Conservation (phyloP, 1,139 yeast genomes). For the Blastobotrys apis region DNA sequence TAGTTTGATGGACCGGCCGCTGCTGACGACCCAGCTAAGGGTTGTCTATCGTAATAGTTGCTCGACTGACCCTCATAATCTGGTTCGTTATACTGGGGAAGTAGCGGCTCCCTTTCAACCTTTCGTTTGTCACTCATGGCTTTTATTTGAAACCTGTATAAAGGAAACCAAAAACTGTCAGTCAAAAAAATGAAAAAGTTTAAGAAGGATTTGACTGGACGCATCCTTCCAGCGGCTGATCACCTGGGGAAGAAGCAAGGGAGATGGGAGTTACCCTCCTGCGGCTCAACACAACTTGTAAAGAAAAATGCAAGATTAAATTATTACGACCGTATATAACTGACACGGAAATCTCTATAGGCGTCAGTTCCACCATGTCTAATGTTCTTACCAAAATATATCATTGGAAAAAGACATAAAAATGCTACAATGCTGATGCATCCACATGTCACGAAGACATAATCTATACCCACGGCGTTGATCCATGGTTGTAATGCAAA, state of each 20-base stretch:
- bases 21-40: no score
- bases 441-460: constrained; percentile 17
- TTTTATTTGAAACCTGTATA: no score
- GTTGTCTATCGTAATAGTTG: no score
- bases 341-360: constrained; percentile 3
- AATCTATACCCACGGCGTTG: constrained; percentile 14
- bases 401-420: constrained; percentile 12
- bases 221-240: no score
- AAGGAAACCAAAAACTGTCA: no score
- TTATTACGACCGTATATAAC: constrained; percentile 1
- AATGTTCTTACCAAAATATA: constrained; percentile 9
- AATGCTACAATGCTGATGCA: constrained; percentile 10
- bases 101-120: neutral
- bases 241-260: no score
- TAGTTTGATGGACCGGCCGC: constrained; percentile 9
- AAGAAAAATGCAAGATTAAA: no score
- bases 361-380: constrained; percentile 1
- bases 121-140: constrained; percentile 1
- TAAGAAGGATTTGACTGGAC: no score
- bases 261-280: no score
- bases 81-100: constrained; percentile 1
- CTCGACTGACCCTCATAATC: constrained; percentile 3
- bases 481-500: constrained; percentile 20
- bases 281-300: no score
- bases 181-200: no score